phyloP scores from a whole-genome alignment of 2,329 filamentous ascomycete genomes.

The Claviceps sp. region DNA sequence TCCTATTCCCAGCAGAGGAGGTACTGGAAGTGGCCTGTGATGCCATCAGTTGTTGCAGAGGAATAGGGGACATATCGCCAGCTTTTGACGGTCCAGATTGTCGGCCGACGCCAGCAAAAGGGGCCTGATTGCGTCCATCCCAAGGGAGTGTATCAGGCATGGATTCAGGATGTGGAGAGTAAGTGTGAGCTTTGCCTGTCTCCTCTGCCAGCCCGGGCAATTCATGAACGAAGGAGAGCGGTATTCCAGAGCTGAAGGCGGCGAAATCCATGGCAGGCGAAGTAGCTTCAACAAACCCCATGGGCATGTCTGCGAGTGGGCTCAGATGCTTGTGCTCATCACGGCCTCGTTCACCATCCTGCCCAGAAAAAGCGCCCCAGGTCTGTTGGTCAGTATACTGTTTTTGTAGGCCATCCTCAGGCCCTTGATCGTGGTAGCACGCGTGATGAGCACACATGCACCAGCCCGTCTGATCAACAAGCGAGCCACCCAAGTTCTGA shows the following conservation, averaged over 20 bases:
- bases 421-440: conserved; percentile 42
- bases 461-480: conserved; percentile 32
- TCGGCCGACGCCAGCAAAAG: conserved; percentile 17
- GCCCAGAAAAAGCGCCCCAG: conserved; percentile 17
- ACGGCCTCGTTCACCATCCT: conserved; percentile 41
- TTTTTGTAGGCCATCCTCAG: conserved; percentile 8
- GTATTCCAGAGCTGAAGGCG: conserved; percentile 18
- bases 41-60: conserved; percentile 35
- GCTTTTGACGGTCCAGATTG: conserved; percentile 6
- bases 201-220: conserved; percentile 14
- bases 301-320: conserved; percentile 35
- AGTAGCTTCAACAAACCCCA: conserved; percentile 23
- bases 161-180: conserved; percentile 22
- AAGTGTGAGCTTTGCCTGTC: conserved; percentile 13
- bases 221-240: conserved; percentile 23
- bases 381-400: conserved; percentile 12
- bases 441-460: conserved; percentile 53
- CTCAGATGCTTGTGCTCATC: conserved; percentile 37
- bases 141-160: conserved; percentile 45
- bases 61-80: conserved; percentile 28
- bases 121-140: conserved; percentile 26
- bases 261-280: conserved; percentile 27
- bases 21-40: conserved; percentile 41
- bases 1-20: conserved; percentile 35
- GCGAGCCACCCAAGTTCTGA: conserved; percentile 19